A percentile compares a stretch with the other conserved stretches of the same genome.
These are phyloP conservation scores for Malus asiatica DNA, from an alignment of 306 rosid genomes.

Conservation along the genomic window DNA sequence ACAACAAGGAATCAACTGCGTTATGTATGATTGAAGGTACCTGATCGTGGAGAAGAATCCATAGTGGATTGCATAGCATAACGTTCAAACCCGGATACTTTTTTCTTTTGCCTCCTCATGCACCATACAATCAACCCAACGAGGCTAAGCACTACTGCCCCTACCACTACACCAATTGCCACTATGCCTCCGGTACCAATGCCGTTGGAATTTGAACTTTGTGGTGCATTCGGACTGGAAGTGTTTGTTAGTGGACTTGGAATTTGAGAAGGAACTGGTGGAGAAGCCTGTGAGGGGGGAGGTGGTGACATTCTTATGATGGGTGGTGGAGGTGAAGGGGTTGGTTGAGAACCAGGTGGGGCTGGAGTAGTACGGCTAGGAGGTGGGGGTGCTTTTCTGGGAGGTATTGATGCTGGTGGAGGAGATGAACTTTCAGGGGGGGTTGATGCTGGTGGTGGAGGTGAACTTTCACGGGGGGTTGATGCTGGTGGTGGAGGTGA, in stretches of 20 bases:
- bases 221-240: conserved; percentile 19
- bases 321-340: conserved; percentile 35
- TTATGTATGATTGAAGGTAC: conserved; percentile 22
- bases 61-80: conserved; percentile 52
- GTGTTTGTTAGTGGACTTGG: conserved; percentile 20
- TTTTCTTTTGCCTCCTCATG: conserved; percentile 46
- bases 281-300: conserved; percentile 22
- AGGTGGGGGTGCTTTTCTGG: conserved; percentile 36
- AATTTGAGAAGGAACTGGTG: conserved; percentile 15
- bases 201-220: conserved; percentile 28
- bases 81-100: conserved; percentile 38
- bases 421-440: conserved; percentile 14
- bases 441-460: conserved; percentile 13
- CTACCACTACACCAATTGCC: conserved; percentile 47
- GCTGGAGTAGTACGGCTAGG: conserved; percentile 17
- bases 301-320: conserved; percentile 27
- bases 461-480: conserved; percentile 31
- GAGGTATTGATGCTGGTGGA: conserved; percentile 17
- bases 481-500: conserved; percentile 40
- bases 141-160: conserved; percentile 42
- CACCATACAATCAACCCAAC: conserved; percentile 63
- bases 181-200: conserved; percentile 41
- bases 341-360: conserved; percentile 33
- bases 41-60: conserved; percentile 55
- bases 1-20: background rate